A percentile compares a stretch with the other conserved stretches of the same genome.
These are phyloP conservation scores for Pichia sp. DNA, from an alignment of 1,139 yeast genomes.

Conservation along the genomic window DNA sequence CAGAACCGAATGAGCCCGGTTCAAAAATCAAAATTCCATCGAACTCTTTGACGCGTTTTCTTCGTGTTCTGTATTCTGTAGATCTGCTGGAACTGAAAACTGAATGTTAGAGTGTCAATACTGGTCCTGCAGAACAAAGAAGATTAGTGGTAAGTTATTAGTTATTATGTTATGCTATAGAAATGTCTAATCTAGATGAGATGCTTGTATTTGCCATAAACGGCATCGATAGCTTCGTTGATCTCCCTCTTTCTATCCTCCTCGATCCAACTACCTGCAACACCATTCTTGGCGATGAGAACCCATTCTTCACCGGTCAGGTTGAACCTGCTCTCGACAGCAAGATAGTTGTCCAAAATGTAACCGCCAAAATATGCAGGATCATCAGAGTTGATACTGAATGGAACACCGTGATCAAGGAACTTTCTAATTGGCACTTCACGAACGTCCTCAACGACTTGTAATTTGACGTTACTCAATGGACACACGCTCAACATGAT, in stretches of 20 bases:
- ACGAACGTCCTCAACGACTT: slow-evolving; percentile 59
- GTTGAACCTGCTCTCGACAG: slow-evolving; percentile 58
- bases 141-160: too few relatives aligned
- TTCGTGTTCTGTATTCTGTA: too few relatives aligned
- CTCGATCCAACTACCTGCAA: slow-evolving; percentile 64
- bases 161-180: too few relatives aligned
- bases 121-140: too few relatives aligned
- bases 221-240: slow-evolving; percentile 36
- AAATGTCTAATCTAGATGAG: slow-evolving; percentile 3
- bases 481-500: slow-evolving; percentile 69
- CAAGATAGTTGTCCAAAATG: slow-evolving; percentile 63
- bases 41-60: too few relatives aligned
- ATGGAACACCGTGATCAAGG: slow-evolving; percentile 57
- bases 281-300: slow-evolving; percentile 48
- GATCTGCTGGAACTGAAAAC: too few relatives aligned
- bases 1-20: too few relatives aligned
- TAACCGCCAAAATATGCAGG: slow-evolving; percentile 87
- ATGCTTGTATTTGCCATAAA: slow-evolving; percentile 36
- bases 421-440: slow-evolving; percentile 59
- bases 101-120: too few relatives aligned
- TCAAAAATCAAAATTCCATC: too few relatives aligned
- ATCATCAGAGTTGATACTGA: slow-evolving; percentile 75
- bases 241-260: slow-evolving; percentile 43
- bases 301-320: slow-evolving; percentile 54
- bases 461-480: slow-evolving; percentile 63